These are phyloP conservation scores for Canna indica DNA, from an alignment of 176 grass and related monocot genomes.

Conservation along the genomic window DNA sequence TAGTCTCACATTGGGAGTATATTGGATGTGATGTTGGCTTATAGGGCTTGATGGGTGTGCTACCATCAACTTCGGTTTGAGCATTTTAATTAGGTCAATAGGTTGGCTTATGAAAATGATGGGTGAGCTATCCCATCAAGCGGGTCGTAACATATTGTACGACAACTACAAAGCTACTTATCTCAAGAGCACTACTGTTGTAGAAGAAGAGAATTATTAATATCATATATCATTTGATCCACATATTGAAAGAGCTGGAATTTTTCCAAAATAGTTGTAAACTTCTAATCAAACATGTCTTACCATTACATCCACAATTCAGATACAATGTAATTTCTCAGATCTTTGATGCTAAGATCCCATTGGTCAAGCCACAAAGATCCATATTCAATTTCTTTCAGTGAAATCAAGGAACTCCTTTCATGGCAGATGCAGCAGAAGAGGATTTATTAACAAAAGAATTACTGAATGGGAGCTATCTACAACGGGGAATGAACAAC, in stretches of 20 bases:
- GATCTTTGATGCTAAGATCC: not conserved
- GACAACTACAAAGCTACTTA: not conserved
- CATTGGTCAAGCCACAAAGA: not conserved
- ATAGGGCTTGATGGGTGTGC: too few relatives aligned
- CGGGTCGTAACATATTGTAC: not conserved
- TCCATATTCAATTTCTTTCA: not conserved
- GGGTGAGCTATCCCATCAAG: too few relatives aligned
- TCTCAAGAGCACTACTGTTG: not conserved
- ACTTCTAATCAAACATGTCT: not conserved
- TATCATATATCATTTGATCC: not conserved
- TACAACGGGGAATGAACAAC: constrained; percentile 1
- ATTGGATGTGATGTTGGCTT: too few relatives aligned
- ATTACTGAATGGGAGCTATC: constrained; percentile 1
- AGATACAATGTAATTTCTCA: not conserved
- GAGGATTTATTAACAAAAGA: not conserved
- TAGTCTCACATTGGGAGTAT: too few relatives aligned
- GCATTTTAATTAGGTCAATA: too few relatives aligned
- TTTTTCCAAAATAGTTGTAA: not conserved
- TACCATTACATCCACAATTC: not conserved
- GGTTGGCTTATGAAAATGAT: too few relatives aligned
- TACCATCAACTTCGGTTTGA: too few relatives aligned
- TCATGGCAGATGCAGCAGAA: not conserved
- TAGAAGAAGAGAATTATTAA: not conserved
- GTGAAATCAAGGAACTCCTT: not conserved
- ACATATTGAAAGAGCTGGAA: too few relatives aligned